A percentile compares a stretch with the other conserved stretches of the same genome.
Conservation (phyloP, 768 basidiomycete genomes). For the Pisolithus albus region DNA sequence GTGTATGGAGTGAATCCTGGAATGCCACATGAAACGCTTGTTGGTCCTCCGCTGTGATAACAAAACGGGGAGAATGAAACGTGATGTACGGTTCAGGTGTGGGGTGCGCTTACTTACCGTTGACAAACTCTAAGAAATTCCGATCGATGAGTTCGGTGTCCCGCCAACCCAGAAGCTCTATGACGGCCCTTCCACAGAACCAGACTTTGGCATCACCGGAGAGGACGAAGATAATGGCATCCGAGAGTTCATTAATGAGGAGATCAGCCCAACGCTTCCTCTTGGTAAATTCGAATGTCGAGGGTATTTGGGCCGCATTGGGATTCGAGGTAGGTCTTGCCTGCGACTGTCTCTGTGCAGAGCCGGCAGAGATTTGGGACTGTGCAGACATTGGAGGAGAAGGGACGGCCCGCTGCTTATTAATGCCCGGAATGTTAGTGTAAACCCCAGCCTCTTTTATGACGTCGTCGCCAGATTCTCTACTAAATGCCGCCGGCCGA, state of each 20-base stretch:
- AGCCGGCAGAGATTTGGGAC: neutral
- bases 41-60: constrained; percentile 48
- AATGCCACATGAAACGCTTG: constrained; percentile 41
- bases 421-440: neutral
- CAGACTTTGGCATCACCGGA: constrained; percentile 57
- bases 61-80: constrained; percentile 1
- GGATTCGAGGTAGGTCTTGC: neutral
- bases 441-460: constrained; percentile 4
- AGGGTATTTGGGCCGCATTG: neutral
- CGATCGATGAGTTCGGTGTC: constrained; percentile 66
- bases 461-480: constrained; percentile 17
- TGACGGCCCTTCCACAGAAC: constrained; percentile 61
- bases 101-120: constrained; percentile 37
- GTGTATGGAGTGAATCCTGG: constrained; percentile 45
- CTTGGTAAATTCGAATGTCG: constrained; percentile 76
- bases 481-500: neutral
- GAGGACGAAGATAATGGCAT: constrained; percentile 62
- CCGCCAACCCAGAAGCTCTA: constrained; percentile 72
- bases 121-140: constrained; percentile 58
- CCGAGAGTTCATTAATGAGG: constrained; percentile 67
- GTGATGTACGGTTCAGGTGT: neutral
- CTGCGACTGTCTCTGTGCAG: neutral
- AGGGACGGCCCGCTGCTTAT: neutral
- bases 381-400: neutral
- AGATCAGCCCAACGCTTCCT: constrained; percentile 84